Percentiles rank a stretch among this genome's conserved stretches.
These are phyloP conservation scores for Lepidopterella palustris DNA, from an alignment of 495 filamentous ascomycete species.

Conservation along the genomic window DNA sequence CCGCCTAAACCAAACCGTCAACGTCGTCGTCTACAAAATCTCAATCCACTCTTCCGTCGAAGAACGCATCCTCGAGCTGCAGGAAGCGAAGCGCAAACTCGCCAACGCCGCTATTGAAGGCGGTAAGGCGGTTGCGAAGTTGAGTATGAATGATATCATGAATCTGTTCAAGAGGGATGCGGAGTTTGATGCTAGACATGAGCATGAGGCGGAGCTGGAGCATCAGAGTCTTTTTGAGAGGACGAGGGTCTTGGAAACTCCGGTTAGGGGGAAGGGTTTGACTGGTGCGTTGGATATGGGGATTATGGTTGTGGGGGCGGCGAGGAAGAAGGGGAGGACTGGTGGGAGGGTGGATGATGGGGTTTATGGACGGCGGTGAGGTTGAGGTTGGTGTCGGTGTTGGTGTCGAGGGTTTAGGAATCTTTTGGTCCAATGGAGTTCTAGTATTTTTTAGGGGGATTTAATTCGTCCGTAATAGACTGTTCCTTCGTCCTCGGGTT, in stretches of 20 bases:
- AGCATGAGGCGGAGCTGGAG: slow-evolving; percentile 11
- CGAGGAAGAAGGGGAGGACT: background rate
- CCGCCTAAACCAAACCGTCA: slow-evolving; percentile 86
- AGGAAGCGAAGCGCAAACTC: slow-evolving; percentile 84
- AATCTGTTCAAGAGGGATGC: slow-evolving; percentile 78
- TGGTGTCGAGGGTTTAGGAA: no score
- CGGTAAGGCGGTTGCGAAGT: slow-evolving; percentile 65
- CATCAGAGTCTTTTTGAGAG: slow-evolving; percentile 9
- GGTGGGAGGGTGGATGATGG: slow-evolving; percentile 2
- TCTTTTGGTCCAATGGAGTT: no score
- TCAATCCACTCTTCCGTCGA: slow-evolving; percentile 82
- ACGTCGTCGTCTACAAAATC: slow-evolving; percentile 90
- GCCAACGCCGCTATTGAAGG: slow-evolving; percentile 81
- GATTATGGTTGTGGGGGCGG: background rate
- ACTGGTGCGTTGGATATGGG: background rate
- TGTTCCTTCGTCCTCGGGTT: no score
- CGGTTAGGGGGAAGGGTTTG: background rate
- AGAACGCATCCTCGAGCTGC: slow-evolving; percentile 83
- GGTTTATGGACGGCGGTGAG: slow-evolving; percentile 8
- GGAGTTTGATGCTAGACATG: slow-evolving; percentile 35
- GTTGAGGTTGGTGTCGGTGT: background rate
- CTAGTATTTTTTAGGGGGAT: no score
- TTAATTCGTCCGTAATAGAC: no score
- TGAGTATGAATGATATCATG: slow-evolving; percentile 91
- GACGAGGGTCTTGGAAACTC: slow-evolving; percentile 16